Percentiles rank a stretch among this genome's conserved stretches.
Evolutionary conservation across 2,329 filamentous ascomycete species (phyloP).

Genomic region (Amauroascus verrucosus): DNA sequence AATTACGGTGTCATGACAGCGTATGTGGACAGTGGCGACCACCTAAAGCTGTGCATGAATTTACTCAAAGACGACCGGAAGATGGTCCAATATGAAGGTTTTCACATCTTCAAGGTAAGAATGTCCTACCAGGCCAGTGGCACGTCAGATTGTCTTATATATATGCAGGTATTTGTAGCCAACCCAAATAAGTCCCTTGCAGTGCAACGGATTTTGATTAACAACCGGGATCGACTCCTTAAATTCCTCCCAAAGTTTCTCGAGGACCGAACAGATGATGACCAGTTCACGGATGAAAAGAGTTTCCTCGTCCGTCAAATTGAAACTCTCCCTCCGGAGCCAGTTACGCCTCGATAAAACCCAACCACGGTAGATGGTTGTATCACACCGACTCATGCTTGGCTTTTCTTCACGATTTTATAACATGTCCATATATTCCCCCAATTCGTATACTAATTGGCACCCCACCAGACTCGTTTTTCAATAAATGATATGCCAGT

Average conservation of each 20-base stretch:
- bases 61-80: conserved; percentile 87
- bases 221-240: conserved; percentile 86
- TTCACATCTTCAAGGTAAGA: conserved; percentile 87
- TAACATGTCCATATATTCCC: too few species aligned
- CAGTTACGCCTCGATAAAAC: conserved; percentile 21
- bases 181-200: conserved; percentile 97
- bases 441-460: too few species aligned
- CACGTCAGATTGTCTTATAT: conserved; percentile 13
- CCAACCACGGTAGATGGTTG: neutral
- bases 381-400: neutral
- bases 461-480: too few species aligned
- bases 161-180: conserved; percentile 72
- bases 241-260: conserved; percentile 84
- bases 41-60: conserved; percentile 98
- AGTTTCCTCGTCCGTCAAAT: conserved; percentile 97
- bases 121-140: neutral
- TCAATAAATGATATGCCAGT: too few species aligned
- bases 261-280: conserved; percentile 89
- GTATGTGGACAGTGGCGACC: conserved; percentile 89
- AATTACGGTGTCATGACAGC: conserved; percentile 98
- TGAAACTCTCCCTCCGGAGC: conserved; percentile 39
- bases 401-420: neutral
- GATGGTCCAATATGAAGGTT: conserved; percentile 99
- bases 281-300: conserved; percentile 97
- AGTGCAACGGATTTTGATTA: conserved; percentile 89